phyloP scores from a whole-genome alignment of 805 yeast genomes.

The Suhomyces pyralidae region DNA sequence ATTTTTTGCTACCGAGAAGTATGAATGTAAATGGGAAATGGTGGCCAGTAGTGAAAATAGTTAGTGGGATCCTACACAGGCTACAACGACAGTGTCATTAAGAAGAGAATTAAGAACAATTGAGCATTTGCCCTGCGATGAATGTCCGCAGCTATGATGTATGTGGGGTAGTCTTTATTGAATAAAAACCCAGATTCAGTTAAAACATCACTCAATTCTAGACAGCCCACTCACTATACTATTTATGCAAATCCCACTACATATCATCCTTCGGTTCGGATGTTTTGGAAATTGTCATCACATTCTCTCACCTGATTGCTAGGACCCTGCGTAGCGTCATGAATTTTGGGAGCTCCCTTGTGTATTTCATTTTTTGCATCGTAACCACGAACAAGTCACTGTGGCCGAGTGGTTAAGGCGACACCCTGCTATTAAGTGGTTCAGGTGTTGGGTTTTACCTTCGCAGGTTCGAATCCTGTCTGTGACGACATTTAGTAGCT shows the following conservation, averaged over 20 bases:
- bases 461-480: slow-evolving; percentile 99
- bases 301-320: background rate
- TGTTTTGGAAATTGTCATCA: background rate
- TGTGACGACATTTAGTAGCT: slow-evolving; percentile 65
- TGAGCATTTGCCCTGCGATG: background rate
- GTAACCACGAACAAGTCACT: slow-evolving; percentile 24
- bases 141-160: too few relatives aligned
- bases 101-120: background rate
- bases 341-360: too few relatives aligned
- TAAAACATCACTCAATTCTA: too few relatives aligned
- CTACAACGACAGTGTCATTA: background rate
- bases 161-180: too few relatives aligned
- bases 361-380: too few relatives aligned
- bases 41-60: background rate
- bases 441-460: slow-evolving; percentile 43
- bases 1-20: background rate
- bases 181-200: too few relatives aligned
- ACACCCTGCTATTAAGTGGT: slow-evolving; percentile 39
- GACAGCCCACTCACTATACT: background rate
- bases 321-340: too few relatives aligned
- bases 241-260: background rate
- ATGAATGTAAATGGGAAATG: background rate
- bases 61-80: background rate
- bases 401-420: slow-evolving; percentile 57
- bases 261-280: background rate